Evolutionary conservation across 2,329 filamentous ascomycete species (phyloP).

Genomic region (Dryadomyces sulphureus): DNA sequence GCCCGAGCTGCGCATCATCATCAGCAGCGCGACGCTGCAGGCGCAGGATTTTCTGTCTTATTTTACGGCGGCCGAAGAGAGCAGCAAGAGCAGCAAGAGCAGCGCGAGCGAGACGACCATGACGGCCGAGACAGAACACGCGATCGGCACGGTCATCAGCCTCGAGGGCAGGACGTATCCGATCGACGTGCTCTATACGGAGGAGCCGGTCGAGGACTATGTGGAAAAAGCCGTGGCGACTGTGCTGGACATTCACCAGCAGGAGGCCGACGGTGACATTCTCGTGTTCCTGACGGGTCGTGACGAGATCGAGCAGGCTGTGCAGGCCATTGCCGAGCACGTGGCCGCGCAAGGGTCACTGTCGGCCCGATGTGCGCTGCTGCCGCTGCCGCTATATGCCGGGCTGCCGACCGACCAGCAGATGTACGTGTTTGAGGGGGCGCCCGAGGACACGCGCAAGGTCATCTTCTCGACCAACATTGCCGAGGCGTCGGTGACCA

Average conservation of each 20-base stretch:
- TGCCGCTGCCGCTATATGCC: constrained; percentile 72
- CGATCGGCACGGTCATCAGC: constrained; percentile 52
- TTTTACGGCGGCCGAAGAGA: constrained; percentile 37
- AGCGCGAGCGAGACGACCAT: constrained; percentile 9
- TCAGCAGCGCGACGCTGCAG: constrained; percentile 88
- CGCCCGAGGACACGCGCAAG: constrained; percentile 71
- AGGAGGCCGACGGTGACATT: constrained; percentile 72
- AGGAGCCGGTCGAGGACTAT: constrained; percentile 70
- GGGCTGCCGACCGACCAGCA: constrained; percentile 83
- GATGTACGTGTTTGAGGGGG: constrained; percentile 83
- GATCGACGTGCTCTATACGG: constrained; percentile 72
- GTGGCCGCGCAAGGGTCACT: constrained; percentile 40
- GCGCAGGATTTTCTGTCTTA: constrained; percentile 75
- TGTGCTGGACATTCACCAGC: constrained; percentile 73
- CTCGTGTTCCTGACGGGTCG: constrained; percentile 83
- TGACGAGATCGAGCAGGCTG: constrained; percentile 75
- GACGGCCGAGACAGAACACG: constrained; percentile 9
- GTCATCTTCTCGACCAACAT: constrained; percentile 93
- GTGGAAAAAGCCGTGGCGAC: constrained; percentile 69
- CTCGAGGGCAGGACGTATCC: constrained; percentile 80
- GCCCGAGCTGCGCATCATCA: constrained; percentile 69
- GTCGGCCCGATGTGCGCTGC: constrained; percentile 34
- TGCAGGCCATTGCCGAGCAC: constrained; percentile 67
- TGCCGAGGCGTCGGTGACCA: constrained; percentile 89
- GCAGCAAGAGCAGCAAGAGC: not conserved